Evolutionary conservation across 1,139 yeast genomes (phyloP).

Genomic region (Taphrina populina): DNA sequence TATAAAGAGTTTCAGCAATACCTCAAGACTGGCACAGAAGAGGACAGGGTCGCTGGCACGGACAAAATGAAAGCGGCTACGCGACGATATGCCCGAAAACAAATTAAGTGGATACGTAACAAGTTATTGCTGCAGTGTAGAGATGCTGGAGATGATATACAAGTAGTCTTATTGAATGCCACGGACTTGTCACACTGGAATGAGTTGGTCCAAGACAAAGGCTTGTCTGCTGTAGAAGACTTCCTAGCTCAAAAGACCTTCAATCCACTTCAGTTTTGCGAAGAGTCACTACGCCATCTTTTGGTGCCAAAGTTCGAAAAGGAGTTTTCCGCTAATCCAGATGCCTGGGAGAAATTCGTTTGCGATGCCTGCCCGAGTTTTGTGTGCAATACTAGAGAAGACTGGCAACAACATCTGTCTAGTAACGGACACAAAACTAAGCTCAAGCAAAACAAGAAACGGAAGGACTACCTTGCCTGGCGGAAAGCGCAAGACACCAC

Average conservation of each 20-base stretch:
- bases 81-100: conserved; percentile 80
- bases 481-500: neutral
- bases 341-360: conserved; percentile 65
- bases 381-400: conserved; percentile 70
- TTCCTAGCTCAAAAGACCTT: conserved; percentile 50
- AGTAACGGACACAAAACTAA: conserved; percentile 60
- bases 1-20: conserved; percentile 90
- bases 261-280: conserved; percentile 1
- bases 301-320: conserved; percentile 43
- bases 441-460: conserved; percentile 41
- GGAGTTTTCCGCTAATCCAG: conserved; percentile 42
- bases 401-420: conserved; percentile 64
- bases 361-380: conserved; percentile 69
- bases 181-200: conserved; percentile 66
- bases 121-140: conserved; percentile 59
- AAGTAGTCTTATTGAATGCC: conserved; percentile 70
- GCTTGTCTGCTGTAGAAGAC: conserved; percentile 52
- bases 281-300: conserved; percentile 46
- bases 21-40: conserved; percentile 47
- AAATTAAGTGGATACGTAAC: conserved; percentile 88
- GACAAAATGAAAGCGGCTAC: conserved; percentile 82
- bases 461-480: conserved; percentile 31
- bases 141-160: conserved; percentile 54
- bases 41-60: conserved; percentile 42
- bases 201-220: conserved; percentile 56